Evolutionary conservation across 2,329 filamentous ascomycete genomes (phyloP), one percentile per base, ranked within the genome.

Genomic region (Neonectria ditissima): DNA sequence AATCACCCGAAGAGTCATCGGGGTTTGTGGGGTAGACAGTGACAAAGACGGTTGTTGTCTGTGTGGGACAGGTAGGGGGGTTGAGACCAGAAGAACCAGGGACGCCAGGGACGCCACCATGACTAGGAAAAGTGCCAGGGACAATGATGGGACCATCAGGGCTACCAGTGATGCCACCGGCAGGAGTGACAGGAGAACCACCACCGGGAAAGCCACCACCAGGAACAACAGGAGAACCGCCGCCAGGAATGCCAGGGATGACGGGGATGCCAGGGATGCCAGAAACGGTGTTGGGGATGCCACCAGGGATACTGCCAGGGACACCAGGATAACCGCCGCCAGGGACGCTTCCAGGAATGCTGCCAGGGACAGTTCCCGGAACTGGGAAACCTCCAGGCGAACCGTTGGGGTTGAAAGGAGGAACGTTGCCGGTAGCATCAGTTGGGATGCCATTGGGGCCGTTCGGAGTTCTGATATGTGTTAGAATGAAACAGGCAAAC

Each of bases 21-120:
- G 76, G 65, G 47, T 68, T 73, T 60, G 75, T 73, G 14, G 80
- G 78, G 55, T 76, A 77, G 53, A 85, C 75, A 34, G 84, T 85
- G 66, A 86, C 74, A 68, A 84, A 83, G 64, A 86, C 78, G 41
- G 84, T 86, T 37, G 80, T 80, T 8, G 73, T 73, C 61, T 77
- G 70, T 43, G 77, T 62, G 64, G 78, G 75, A 68, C 84, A 86
- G 24, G 78, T 82, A 51, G 75, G 70, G 43, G 69, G 63, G 45
- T 14, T 57, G 39, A 52, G 55, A 44, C 41, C 37, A 32, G 58
- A 62, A 52, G 39, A 65, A 45, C 54, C 24, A 26, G 24, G 24
- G 24, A 67, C 57, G 47, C 59, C 67, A 43, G 69, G 59, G 24
- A 9, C 43, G 39, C 47, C 57, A 53, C 61, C 53, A 22, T 55